These are phyloP conservation scores for Draba incana DNA, from an alignment of 345 rosid species.

Conservation along the genomic window DNA sequence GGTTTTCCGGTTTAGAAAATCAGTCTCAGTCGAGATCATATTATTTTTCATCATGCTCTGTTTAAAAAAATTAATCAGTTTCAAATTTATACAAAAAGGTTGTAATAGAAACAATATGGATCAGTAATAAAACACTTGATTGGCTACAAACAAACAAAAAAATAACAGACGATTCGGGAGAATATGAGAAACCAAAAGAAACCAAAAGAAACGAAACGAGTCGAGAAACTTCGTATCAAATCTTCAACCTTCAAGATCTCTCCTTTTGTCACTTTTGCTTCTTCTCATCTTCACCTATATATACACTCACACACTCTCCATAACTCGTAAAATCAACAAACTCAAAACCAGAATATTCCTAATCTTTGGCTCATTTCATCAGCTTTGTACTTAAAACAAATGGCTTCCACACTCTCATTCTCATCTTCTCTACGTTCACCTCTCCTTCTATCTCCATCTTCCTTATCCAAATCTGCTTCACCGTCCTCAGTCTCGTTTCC, in stretches of 20 bases:
- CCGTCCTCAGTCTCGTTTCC: slow-evolving; percentile 47
- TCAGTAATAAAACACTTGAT: neutral
- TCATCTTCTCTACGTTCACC: slow-evolving; percentile 40
- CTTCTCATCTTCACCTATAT: slow-evolving; percentile 18
- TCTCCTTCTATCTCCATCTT: neutral
- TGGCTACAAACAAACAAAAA: neutral
- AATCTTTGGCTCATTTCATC: neutral
- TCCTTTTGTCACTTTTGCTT: slow-evolving; percentile 8
- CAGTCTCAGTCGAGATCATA: too few relatives aligned
- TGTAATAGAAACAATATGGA: too few relatives aligned
- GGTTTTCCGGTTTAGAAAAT: too few relatives aligned
- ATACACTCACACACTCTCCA: neutral
- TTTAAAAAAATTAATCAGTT: too few relatives aligned
- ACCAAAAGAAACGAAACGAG: neutral
- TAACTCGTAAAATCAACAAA: neutral
- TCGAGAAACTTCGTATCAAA: slow-evolving; percentile 39
- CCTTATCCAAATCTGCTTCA: slow-evolving; percentile 14
- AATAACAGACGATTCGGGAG: slow-evolving; percentile 32
- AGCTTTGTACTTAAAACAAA: neutral
- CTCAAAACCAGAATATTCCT: neutral
- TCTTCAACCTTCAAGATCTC: slow-evolving; percentile 39
- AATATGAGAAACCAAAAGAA: slow-evolving; percentile 23
- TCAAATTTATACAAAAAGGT: too few relatives aligned
- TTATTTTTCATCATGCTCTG: too few relatives aligned
- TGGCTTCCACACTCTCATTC: slow-evolving; percentile 51